A percentile compares a stretch with the other conserved stretches of the same genome.
Conservation (phyloP, 2,329 filamentous ascomycete species). For the Boeremia lycopersici region DNA sequence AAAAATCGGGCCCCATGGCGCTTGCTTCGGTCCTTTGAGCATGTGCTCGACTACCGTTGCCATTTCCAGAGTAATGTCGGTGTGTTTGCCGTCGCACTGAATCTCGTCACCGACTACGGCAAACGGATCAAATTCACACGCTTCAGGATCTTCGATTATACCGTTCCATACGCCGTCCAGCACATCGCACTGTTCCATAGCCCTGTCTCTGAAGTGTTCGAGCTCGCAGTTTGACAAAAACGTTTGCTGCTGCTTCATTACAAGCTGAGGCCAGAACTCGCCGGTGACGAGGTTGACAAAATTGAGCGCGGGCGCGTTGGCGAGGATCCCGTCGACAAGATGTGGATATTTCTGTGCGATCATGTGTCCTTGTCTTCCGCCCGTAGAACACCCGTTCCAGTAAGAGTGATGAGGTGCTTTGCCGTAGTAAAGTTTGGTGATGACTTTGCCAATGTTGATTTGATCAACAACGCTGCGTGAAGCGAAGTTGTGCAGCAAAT, state of each 20-base stretch:
- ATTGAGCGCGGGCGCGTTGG: slow-evolving; percentile 40
- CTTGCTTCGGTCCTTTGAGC: slow-evolving; percentile 23
- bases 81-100: slow-evolving; percentile 25
- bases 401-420: slow-evolving; percentile 40
- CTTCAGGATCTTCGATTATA: slow-evolving; percentile 33
- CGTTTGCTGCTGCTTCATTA: slow-evolving; percentile 35
- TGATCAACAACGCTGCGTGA: slow-evolving; percentile 47
- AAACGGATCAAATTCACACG: slow-evolving; percentile 32
- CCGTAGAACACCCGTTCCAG: slow-evolving; percentile 45
- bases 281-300: slow-evolving; percentile 28
- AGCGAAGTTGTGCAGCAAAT: slow-evolving; percentile 47
- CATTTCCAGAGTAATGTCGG: slow-evolving; percentile 27
- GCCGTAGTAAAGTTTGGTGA: slow-evolving; percentile 44
- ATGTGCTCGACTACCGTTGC: slow-evolving; percentile 28
- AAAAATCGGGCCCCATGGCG: slow-evolving; percentile 17
- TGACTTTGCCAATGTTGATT: slow-evolving; percentile 42
- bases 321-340: slow-evolving; percentile 43
- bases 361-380: slow-evolving; percentile 44
- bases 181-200: slow-evolving; percentile 35
- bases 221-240: slow-evolving; percentile 37
- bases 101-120: slow-evolving; percentile 21
- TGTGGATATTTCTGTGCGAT: slow-evolving; percentile 43
- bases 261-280: slow-evolving; percentile 33
- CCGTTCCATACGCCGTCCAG: slow-evolving; percentile 43
- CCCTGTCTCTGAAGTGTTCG: slow-evolving; percentile 26